A percentile compares a stretch with the other conserved stretches of the same genome.
phyloP scores from a whole-genome alignment of 257 asterid species.

The Parsonsia alboflavescens region DNA sequence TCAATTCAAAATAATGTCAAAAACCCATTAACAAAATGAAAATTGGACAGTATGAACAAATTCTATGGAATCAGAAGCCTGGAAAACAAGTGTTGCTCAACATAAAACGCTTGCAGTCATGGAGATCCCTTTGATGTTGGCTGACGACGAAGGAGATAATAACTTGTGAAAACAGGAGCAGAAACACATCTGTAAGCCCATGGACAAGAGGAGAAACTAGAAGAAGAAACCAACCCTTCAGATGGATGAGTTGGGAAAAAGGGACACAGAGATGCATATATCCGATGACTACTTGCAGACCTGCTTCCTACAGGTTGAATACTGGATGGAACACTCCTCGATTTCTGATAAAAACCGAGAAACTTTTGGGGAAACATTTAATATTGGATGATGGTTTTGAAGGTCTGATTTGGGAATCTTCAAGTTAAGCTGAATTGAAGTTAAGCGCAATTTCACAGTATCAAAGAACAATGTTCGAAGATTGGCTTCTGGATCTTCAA shows the following conservation, averaged over 20 bases:
- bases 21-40: too few species aligned
- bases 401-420: neutral
- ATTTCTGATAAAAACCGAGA: neutral
- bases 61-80: neutral
- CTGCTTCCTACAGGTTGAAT: neutral
- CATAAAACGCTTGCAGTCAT: neutral
- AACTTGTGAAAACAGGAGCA: neutral
- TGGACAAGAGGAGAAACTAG: neutral
- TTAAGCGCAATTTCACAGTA: too few species aligned
- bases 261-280: neutral
- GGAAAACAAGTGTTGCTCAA: neutral
- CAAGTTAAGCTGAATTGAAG: neutral
- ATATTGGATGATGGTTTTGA: neutral
- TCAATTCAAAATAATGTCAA: too few species aligned
- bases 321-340: neutral
- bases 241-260: neutral
- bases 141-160: neutral
- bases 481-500: neutral
- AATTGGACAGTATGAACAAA: too few species aligned
- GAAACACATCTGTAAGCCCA: conserved; percentile 1
- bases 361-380: neutral
- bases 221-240: neutral
- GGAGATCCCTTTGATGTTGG: neutral
- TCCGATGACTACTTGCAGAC: neutral
- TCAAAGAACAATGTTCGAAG: neutral